These are phyloP conservation scores for Megacollybia platyphylla DNA, from an alignment of 1,284 basidiomycete species.

Conservation along the genomic window DNA sequence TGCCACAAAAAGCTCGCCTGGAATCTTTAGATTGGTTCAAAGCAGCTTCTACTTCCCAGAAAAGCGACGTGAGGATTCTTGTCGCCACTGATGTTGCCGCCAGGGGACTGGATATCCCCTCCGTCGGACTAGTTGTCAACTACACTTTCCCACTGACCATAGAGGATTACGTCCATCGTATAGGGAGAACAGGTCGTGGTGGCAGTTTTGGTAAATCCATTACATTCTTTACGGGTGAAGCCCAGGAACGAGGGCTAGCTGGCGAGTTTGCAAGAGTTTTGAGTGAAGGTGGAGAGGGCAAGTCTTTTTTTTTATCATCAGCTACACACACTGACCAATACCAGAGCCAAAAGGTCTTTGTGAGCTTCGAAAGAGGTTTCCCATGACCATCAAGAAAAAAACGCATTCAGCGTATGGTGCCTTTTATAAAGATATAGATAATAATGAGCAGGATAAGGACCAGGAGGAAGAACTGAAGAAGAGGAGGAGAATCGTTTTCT, in stretches of 20 bases:
- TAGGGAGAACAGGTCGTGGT: slow-evolving; percentile 91
- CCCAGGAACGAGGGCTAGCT: slow-evolving; percentile 78
- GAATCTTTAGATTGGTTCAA: slow-evolving; percentile 88
- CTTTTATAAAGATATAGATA: slow-evolving; percentile 75
- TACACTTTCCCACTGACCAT: slow-evolving; percentile 97
- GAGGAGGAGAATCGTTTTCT: slow-evolving; percentile 83
- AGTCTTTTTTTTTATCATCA: slow-evolving; percentile 11
- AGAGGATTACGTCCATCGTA: slow-evolving; percentile 95
- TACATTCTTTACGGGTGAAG: slow-evolving; percentile 93
- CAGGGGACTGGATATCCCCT: slow-evolving; percentile 92
- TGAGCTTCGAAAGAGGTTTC: slow-evolving; percentile 79
- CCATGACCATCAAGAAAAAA: slow-evolving; percentile 96
- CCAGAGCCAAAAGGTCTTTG: background rate
- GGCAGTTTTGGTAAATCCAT: slow-evolving; percentile 87
- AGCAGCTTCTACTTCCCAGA: slow-evolving; percentile 26
- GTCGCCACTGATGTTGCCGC: slow-evolving; percentile 98
- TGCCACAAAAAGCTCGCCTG: slow-evolving; percentile 81
- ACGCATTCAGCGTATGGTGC: slow-evolving; percentile 76
- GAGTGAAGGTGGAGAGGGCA: slow-evolving; percentile 76
- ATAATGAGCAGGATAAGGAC: slow-evolving; percentile 8
- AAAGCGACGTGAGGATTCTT: slow-evolving; percentile 71
- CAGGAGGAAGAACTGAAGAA: slow-evolving; percentile 31
- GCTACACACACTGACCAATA: background rate
- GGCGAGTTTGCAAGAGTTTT: slow-evolving; percentile 92
- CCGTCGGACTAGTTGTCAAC: slow-evolving; percentile 87